A percentile compares a stretch with the other conserved stretches of the same genome.
Conservation (phyloP, 129 eudicot genomes). For the Mikania micrantha region DNA sequence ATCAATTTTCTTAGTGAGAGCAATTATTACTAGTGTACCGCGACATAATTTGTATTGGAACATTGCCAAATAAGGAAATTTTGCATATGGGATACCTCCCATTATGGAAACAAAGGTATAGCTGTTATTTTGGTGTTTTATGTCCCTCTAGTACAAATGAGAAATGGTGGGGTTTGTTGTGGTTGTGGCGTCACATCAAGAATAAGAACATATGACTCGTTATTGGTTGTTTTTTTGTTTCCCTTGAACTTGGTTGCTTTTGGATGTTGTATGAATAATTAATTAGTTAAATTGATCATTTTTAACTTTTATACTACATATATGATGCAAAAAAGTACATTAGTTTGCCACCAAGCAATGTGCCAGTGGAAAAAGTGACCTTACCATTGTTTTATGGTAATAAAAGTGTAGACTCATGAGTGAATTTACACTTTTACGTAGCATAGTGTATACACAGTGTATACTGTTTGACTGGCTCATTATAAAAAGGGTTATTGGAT, state of each 20-base stretch:
- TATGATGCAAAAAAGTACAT: neutral
- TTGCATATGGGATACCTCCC: conserved; percentile 2
- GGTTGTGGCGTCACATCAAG: conserved; percentile 34
- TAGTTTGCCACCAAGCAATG: neutral
- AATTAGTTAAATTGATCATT: neutral
- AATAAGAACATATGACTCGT: conserved; percentile 9
- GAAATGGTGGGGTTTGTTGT: conserved; percentile 17
- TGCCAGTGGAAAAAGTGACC: neutral
- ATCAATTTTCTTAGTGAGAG: neutral
- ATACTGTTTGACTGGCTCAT: conserved; percentile 4
- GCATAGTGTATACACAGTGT: no score
- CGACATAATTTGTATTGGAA: neutral
- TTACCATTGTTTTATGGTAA: neutral
- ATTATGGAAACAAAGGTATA: neutral
- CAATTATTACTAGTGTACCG: conserved; percentile 1
- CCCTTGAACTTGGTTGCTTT: conserved; percentile 7
- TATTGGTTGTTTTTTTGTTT: neutral
- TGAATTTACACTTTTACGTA: neutral
- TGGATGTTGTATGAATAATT: neutral
- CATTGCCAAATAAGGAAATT: conserved; percentile 6
- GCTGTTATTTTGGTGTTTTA: conserved; percentile 6
- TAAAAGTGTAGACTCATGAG: conserved; percentile 6
- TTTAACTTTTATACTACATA: neutral
- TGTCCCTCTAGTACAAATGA: conserved; percentile 12
- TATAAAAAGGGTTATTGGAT: no score